These are phyloP conservation scores for Phytopythium helicoides DNA, from an alignment of 352 stramenopile species.

Conservation along the genomic window DNA sequence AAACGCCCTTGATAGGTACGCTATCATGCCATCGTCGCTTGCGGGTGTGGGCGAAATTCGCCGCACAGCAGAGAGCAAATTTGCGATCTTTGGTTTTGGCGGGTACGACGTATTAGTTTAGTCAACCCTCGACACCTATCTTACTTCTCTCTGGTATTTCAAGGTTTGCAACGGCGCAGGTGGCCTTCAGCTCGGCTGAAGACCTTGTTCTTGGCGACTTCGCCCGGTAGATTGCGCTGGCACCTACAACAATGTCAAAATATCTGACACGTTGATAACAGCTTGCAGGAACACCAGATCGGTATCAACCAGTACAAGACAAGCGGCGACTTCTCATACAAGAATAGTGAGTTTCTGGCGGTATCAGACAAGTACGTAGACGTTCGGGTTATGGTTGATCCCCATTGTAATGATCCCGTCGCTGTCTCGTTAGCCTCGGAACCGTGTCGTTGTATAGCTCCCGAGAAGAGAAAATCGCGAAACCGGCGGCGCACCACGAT, in stretches of 20 bases:
- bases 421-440: background rate
- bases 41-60: conserved; percentile 49
- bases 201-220: conserved; percentile 1
- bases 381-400: background rate
- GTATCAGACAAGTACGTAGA: conserved; percentile 74
- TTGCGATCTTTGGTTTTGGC: conserved; percentile 59
- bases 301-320: conserved; percentile 54
- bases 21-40: conserved; percentile 45
- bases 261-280: conserved; percentile 8
- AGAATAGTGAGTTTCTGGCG: conserved; percentile 42
- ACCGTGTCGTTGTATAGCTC: conserved; percentile 3
- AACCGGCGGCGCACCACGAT: background rate
- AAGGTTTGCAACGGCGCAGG: conserved; percentile 16
- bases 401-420: background rate
- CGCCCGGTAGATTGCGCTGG: background rate
- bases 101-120: conserved; percentile 31
- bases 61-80: conserved; percentile 40
- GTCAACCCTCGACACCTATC: no score
- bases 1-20: conserved; percentile 34
- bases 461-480: background rate
- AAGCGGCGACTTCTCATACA: conserved; percentile 67
- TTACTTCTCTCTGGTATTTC: background rate
- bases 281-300: conserved; percentile 24
- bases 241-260: no score
- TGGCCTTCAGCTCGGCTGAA: conserved; percentile 3